Conservation (phyloP, 805 yeast genomes). For the Danielozyma ontarioensis region DNA sequence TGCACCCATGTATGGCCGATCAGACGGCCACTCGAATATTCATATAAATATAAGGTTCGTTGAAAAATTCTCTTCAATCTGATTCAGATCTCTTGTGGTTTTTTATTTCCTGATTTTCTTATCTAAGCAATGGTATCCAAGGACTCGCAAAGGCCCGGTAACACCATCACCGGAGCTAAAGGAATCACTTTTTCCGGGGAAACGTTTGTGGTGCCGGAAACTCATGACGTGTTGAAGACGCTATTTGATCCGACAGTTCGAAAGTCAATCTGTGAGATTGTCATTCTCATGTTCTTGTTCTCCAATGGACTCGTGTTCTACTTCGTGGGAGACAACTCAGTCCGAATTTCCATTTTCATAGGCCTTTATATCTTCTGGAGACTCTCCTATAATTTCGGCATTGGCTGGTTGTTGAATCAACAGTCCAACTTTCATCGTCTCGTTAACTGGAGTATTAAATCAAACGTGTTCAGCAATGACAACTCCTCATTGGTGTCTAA, state of each 20-base stretch:
- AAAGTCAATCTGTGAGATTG: conserved; percentile 62
- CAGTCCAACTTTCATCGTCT: conserved; percentile 58
- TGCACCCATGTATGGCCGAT: no score
- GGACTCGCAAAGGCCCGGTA: background rate
- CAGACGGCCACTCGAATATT: no score
- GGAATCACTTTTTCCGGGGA: conserved; percentile 44
- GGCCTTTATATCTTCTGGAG: conserved; percentile 70
- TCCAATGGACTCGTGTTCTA: conserved; percentile 29
- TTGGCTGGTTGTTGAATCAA: conserved; percentile 59
- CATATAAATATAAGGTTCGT: no score
- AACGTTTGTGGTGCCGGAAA: conserved; percentile 50
- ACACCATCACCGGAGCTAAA: conserved; percentile 17
- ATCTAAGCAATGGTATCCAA: no score
- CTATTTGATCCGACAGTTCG: conserved; percentile 70
- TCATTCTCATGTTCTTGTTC: conserved; percentile 42
- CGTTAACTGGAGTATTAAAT: conserved; percentile 46
- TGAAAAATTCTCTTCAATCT: no score
- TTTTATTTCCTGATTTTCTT: no score
- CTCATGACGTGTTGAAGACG: conserved; percentile 81
- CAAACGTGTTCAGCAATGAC: conserved; percentile 38
- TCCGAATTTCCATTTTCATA: conserved; percentile 38
- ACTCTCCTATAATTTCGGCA: conserved; percentile 70
- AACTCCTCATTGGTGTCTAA: conserved; percentile 31
- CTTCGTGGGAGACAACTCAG: conserved; percentile 16
- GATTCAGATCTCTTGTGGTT: no score